Conservation (phyloP, 1,139 yeast genomes). For the Saccharomycopsis phalli region DNA sequence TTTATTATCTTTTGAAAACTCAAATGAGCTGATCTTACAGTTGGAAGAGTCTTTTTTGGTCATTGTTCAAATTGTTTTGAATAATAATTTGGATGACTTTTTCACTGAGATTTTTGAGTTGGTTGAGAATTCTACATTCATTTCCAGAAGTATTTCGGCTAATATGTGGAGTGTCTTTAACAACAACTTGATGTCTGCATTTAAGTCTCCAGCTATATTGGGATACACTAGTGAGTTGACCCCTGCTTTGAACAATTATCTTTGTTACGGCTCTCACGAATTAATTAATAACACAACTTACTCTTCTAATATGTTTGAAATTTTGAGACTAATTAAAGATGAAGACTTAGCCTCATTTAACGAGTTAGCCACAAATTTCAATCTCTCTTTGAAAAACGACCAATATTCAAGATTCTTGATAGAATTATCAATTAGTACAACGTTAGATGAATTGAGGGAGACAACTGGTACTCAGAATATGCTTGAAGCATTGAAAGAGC, state of each 20-base stretch:
- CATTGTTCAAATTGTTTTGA: slow-evolving; percentile 58
- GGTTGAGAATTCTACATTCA: slow-evolving; percentile 76
- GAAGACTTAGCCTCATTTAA: slow-evolving; percentile 18
- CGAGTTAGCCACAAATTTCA: slow-evolving; percentile 12
- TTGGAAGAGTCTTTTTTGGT: slow-evolving; percentile 73
- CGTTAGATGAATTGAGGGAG: not conserved
- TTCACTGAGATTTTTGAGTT: slow-evolving; percentile 77
- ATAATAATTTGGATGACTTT: slow-evolving; percentile 63
- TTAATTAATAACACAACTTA: slow-evolving; percentile 30
- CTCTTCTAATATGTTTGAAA: slow-evolving; percentile 29
- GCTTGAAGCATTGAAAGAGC: not conserved
- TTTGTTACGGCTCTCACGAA: slow-evolving; percentile 60
- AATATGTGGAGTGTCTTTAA: slow-evolving; percentile 67
- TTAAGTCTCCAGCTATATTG: slow-evolving; percentile 37
- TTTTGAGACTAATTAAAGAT: slow-evolving; percentile 29
- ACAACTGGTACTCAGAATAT: not conserved
- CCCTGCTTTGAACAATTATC: slow-evolving; percentile 67
- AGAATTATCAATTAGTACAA: slow-evolving; percentile 2
- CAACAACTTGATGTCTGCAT: slow-evolving; percentile 39
- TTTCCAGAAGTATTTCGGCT: slow-evolving; percentile 62
- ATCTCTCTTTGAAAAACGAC: slow-evolving; percentile 5
- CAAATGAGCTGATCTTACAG: slow-evolving; percentile 54
- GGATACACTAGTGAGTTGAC: slow-evolving; percentile 68
- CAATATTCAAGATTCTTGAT: slow-evolving; percentile 2
- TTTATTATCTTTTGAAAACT: slow-evolving; percentile 77